Evolutionary conservation across 2,329 filamentous ascomycete species (phyloP), one percentile per base, ranked within the genome.

Genomic region (Claviceps sp.): DNA sequence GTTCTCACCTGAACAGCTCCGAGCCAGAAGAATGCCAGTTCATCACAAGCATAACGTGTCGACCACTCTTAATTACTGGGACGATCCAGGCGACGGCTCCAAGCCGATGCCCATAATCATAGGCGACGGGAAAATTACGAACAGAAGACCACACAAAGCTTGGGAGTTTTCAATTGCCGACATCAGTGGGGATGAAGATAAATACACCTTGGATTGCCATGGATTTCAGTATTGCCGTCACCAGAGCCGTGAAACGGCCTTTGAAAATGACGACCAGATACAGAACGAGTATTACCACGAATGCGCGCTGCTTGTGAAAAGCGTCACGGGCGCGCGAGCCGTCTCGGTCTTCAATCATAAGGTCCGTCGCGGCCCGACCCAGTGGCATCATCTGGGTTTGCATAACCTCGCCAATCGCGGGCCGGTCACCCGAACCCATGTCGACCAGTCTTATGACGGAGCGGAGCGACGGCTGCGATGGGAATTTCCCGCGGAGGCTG

Each of bases 331-430:
- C 3, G 74, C 82, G n/a, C 55, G 60, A 13, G 72, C 74, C n/a
- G 71, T 88, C 8, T 68, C 84, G 51, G 67, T 88, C 52, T 88
- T 88, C 68, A 84, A 88, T 66, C 82, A 89, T 66, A 88, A 84
- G 11, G 81, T 87, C 57, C 79, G 86, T 38, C 63, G 65, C 45
- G 68, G 69, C 0, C 68, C 67, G 6, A 65, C 68, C 3, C 62
- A 71, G 52, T 89, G 84, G 82, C 79, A 81, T 62, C 85, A 84
- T 59, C 64, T 84, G 70, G 79, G 81, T 70, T 52, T 80, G 73
- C 24, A 82, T 77, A 81, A 77, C 49, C 59, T 75, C 73, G 48
- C 68, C 60, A 72, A 48, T 78, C 87, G 63, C 74, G 79, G 58
- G 18, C 61, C 61, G 5, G 58, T 63, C 45, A 59, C 57, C 36